Evolutionary conservation across 768 basidiomycete species (phyloP), one percentile per base, ranked within the genome.

Genomic region (Omphalotus guepiniiformis): DNA sequence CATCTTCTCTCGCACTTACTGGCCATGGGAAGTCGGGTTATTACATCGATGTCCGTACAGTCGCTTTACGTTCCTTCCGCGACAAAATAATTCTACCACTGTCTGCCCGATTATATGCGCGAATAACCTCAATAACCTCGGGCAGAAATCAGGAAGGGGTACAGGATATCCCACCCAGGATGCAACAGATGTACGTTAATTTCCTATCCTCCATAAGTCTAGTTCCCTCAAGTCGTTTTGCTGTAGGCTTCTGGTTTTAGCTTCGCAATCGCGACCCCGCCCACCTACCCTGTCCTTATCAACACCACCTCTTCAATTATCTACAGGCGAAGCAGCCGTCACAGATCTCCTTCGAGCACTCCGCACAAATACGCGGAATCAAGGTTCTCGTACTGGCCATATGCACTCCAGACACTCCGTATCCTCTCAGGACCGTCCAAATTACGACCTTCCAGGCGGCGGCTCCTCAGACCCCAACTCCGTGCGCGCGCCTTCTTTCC

Each of bases 1-100:
- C 66, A 21, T 62, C 66, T 51, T 50, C 57, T 43, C 54, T 66
- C 30, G 52, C 51, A 18, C 66, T 58, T 49, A 62, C 56, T 46
- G 35, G 53, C n/a, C 38, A 53, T 22, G 53, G 57, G 12, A 54
- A 63, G 28, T 67, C 78, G 18, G 59, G 73, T 1, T 69, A 76
- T 13, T 79, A 77, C 28, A 88, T 93, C 43, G 90, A 93, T 53
- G 88, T 92, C 21, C 82, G 90, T 25, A 80, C 80, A 5, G 75
- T 92, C n/a, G 85, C 88, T 5, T 71, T 93, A 21, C 76, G 80
- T 34, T 79, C 85, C 6, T 93, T 93, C 61, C 79, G 90, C 23
- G 89, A 93, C 66, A 78, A 76, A 47, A 80, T 92, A 48, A 79
- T 92, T 28, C 69, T 88, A 16, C 85, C 88, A 0, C 67, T 85